phyloP scores from a whole-genome alignment of 495 filamentous ascomycete species.

The Neurospora sublineolata region DNA sequence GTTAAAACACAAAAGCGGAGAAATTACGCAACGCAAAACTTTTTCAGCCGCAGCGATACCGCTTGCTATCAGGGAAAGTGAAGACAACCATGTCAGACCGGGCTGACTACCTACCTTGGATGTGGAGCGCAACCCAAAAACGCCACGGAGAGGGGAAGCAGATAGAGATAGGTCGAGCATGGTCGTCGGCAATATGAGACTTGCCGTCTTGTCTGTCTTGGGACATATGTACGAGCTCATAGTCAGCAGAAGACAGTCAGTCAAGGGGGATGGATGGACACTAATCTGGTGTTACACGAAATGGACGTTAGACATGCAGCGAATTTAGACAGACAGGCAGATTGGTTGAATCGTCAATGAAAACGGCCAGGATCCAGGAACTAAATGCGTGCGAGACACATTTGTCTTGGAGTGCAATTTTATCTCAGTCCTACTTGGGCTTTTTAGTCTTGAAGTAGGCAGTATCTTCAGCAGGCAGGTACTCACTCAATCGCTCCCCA shows the following conservation, averaged over 20 bases:
- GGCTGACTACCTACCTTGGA: no score
- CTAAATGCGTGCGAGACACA: neutral
- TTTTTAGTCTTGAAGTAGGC: neutral
- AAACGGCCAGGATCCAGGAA: neutral
- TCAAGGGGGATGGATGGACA: neutral
- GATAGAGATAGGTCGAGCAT: no score
- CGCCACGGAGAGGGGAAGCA: no score
- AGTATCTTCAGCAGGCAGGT: neutral
- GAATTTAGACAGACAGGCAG: neutral
- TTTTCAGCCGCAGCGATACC: neutral
- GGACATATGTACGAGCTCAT: no score
- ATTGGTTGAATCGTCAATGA: neutral
- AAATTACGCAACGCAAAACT: neutral
- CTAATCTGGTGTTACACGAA: neutral
- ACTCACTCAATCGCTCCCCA: neutral
- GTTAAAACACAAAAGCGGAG: neutral
- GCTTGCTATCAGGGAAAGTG: no score
- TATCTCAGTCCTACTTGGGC: neutral
- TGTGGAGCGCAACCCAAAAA: no score
- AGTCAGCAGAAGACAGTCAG: no score
- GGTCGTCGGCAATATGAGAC: no score
- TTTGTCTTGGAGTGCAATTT: neutral
- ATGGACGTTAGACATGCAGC: neutral
- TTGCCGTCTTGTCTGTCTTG: no score
- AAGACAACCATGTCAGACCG: no score